Percentiles rank a stretch among this genome's conserved stretches.
Conservation (phyloP, 2,329 filamentous ascomycete species). For the Rutstroemia sp. region DNA sequence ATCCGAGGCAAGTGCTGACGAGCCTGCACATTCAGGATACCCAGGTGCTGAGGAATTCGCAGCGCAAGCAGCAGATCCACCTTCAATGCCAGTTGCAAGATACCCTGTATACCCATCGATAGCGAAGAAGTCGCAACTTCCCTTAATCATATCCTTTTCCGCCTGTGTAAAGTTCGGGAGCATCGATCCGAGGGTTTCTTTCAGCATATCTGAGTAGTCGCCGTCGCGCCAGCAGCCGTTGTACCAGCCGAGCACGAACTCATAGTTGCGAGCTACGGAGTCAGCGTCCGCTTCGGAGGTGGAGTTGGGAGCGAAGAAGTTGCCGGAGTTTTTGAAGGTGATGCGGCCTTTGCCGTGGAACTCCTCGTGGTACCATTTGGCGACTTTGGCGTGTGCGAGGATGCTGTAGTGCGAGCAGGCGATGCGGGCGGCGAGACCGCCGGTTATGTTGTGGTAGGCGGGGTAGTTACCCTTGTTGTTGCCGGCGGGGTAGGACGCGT, state of each 20-base stretch:
- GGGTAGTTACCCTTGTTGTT: conserved; percentile 34
- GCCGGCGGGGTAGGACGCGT: conserved; percentile 36
- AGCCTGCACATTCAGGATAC: conserved; percentile 27
- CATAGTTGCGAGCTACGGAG: conserved; percentile 30
- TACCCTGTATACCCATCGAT: conserved; percentile 50
- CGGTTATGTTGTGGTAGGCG: conserved; percentile 35
- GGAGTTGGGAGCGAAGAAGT: conserved; percentile 41
- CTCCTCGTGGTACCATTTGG: conserved; percentile 47
- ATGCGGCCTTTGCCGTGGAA: conserved; percentile 43
- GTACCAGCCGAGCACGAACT: conserved; percentile 41
- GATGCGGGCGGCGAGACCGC: conserved; percentile 34
- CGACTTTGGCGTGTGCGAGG: conserved; percentile 42
- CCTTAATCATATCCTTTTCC: conserved; percentile 42
- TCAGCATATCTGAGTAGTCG: conserved; percentile 42
- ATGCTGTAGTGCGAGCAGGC: conserved; percentile 39
- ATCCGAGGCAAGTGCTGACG: conserved; percentile 28
- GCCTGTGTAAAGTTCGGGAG: conserved; percentile 38
- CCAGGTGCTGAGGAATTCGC: conserved; percentile 21
- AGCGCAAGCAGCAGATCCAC: conserved; percentile 33
- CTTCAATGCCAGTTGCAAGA: conserved; percentile 27
- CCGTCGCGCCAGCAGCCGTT: conserved; percentile 38
- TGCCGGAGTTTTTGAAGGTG: conserved; percentile 36
- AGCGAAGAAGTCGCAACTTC: conserved; percentile 48
- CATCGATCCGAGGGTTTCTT: conserved; percentile 37
- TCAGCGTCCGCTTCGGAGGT: conserved; percentile 24